These are phyloP conservation scores for Trypanosoma congolense DNA, from an alignment of 208 protist species.

Conservation along the genomic window DNA sequence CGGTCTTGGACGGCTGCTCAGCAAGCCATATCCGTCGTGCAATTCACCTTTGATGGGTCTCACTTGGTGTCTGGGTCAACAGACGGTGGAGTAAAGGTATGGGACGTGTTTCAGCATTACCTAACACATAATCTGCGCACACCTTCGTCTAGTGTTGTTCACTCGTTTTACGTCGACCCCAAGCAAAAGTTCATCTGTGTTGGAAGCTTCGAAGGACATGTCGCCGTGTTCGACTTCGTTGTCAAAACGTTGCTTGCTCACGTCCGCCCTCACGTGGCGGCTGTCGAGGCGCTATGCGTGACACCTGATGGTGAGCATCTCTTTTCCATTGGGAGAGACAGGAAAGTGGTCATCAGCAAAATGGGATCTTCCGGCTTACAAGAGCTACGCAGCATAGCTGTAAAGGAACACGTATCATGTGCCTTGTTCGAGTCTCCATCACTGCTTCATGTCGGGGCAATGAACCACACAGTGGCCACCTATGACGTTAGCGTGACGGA, in stretches of 20 bases:
- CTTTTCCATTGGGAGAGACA: slow-evolving; percentile 73
- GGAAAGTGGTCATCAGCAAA: slow-evolving; percentile 50
- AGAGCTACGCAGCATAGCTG: slow-evolving; percentile 61
- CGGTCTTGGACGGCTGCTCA: slow-evolving; percentile 82
- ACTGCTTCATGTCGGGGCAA: slow-evolving; percentile 60
- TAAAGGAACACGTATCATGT: slow-evolving; percentile 67
- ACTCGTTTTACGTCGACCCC: slow-evolving; percentile 59
- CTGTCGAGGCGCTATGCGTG: slow-evolving; percentile 66
- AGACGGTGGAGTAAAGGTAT: slow-evolving; percentile 83
- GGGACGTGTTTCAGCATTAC: slow-evolving; percentile 87
- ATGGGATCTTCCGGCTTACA: slow-evolving; percentile 24
- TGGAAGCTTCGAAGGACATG: slow-evolving; percentile 81
- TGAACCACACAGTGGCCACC: slow-evolving; percentile 66
- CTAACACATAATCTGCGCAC: slow-evolving; percentile 83
- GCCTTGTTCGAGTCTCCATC: slow-evolving; percentile 55
- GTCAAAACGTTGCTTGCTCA: slow-evolving; percentile 48
- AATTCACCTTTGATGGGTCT: slow-evolving; percentile 61
- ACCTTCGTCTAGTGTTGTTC: slow-evolving; percentile 49
- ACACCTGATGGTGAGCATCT: slow-evolving; percentile 43
- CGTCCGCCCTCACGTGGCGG: slow-evolving; percentile 69
- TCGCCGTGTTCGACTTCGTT: slow-evolving; percentile 80
- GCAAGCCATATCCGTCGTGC: slow-evolving; percentile 79
- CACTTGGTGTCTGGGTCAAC: slow-evolving; percentile 77
- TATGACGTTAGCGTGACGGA: slow-evolving; percentile 56
- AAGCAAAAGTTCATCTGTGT: slow-evolving; percentile 55